Evolutionary conservation across 1,284 basidiomycete species (phyloP).

Genomic region (Cutaneotrichosporon cavernicola): DNA sequence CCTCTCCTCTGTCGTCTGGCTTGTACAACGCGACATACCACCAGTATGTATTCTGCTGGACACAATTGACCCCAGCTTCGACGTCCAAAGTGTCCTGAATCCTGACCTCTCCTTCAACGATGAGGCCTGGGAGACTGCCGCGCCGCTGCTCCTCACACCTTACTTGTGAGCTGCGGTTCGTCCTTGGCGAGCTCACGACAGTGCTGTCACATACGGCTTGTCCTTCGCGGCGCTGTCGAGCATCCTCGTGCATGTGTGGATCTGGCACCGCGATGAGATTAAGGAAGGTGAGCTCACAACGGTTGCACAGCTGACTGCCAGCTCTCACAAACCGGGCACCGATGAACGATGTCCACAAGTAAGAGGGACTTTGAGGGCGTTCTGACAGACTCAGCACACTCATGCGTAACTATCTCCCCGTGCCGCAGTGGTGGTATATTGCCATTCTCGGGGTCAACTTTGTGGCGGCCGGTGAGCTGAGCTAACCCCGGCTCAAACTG

Average conservation of each 20-base stretch:
- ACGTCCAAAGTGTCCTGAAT: conserved; percentile 51
- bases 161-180: conserved; percentile 50
- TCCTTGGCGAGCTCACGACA: conserved; percentile 4
- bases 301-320: conserved; percentile 15
- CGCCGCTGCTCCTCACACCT: conserved; percentile 56
- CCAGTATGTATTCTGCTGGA: conserved; percentile 22
- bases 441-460: conserved; percentile 46
- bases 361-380: background rate
- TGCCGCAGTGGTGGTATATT: conserved; percentile 52
- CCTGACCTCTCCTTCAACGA: conserved; percentile 54
- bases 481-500: background rate
- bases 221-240: conserved; percentile 57
- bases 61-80: conserved; percentile 38
- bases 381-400: conserved; percentile 39
- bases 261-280: conserved; percentile 58
- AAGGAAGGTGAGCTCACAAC: conserved; percentile 35
- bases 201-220: conserved; percentile 52
- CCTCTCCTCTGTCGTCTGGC: conserved; percentile 45
- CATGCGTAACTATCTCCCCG: conserved; percentile 47
- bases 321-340: conserved; percentile 49
- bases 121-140: conserved; percentile 49
- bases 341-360: conserved; percentile 53
- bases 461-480: conserved; percentile 40
- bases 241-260: conserved; percentile 56
- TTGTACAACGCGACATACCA: conserved; percentile 48